Evolutionary conservation across 306 rosid genomes (phyloP).

Genomic region (Macrotyloma uniflorum): DNA sequence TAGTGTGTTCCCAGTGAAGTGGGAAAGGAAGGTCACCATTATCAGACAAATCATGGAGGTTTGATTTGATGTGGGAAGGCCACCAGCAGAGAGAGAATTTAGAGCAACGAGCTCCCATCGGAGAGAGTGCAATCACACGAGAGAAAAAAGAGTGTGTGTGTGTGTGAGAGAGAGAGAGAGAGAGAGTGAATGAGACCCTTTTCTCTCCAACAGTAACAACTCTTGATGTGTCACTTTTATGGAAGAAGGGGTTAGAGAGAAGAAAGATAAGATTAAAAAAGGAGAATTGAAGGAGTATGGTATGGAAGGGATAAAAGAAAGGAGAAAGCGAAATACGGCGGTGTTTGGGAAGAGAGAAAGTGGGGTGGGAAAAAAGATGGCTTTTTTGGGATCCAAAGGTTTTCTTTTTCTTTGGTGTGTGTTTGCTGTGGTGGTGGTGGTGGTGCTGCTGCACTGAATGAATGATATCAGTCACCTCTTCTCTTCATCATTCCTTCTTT

Average conservation of each 20-base stretch:
- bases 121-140: slow-evolving; percentile 38
- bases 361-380: slow-evolving; percentile 28
- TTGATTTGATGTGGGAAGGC: slow-evolving; percentile 79
- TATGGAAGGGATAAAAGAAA: background rate
- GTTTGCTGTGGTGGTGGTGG: background rate
- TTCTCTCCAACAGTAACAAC: too few species aligned
- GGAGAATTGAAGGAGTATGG: slow-evolving; percentile 3
- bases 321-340: slow-evolving; percentile 26
- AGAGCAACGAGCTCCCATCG: slow-evolving; percentile 99
- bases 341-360: slow-evolving; percentile 65
- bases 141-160: background rate
- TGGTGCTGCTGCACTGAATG: background rate
- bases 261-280: slow-evolving; percentile 16
- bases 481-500: slow-evolving; percentile 38
- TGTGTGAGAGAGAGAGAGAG: background rate
- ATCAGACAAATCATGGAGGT: slow-evolving; percentile 62
- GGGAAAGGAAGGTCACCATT: slow-evolving; percentile 46
- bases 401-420: background rate
- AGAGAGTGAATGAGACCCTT: background rate
- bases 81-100: slow-evolving; percentile 81
- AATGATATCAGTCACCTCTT: slow-evolving; percentile 37
- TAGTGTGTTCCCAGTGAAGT: background rate
- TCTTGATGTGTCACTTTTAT: background rate
- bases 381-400: slow-evolving; percentile 59
- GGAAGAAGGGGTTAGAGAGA: slow-evolving; percentile 15